Evolutionary conservation across 1,139 yeast species (phyloP), one percentile per base, ranked within the genome.

Genomic region (Lizanozyma gosingica): DNA sequence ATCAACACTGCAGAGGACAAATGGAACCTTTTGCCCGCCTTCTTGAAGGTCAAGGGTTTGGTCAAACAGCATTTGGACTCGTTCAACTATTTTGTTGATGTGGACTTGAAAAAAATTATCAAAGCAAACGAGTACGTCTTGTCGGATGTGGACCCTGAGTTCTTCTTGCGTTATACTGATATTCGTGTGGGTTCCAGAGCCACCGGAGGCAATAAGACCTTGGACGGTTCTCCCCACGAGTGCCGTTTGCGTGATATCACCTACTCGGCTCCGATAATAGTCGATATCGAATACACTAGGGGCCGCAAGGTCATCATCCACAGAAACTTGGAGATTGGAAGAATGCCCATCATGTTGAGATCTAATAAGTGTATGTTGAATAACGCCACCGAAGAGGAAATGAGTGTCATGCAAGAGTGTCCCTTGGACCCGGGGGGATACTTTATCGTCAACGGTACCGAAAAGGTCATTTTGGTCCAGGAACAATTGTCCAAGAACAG

Each of bases 351-450:
- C 52, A 92, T 92, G 99, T 71, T 92, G 51, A 73, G 97, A 54
- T 84, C 95, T 32, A 85, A 87, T 57, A 86, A 87, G 59, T 92
- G 99, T 71, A 79, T 86, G 37, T 67, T 92, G 46, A 79, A 80
- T 50, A 94, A 88, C 17, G 79, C 84, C 41, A 70, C 78, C 41
- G 96, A 90, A 51, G 61, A 68, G 37, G 83, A 78, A 52, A 92
- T 94, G 97, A 97, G 98, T 1, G 66, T 67, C 35, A 71, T 85
- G 52, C 84, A 85, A 53, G 99, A 92, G 61, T 94, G 99, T 62
- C 99, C 99, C 0, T 68, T 92, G 40, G 98, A 92, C 62, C 98
- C 98, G 3, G 99, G 99, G 62, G 99, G 99, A 51, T 92, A 92
- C 56, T 92, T 92, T 53, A 83, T 92, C 53, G 97, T 92, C 37